Percentiles rank a stretch among this genome's conserved stretches.
Evolutionary conservation across 2,329 filamentous ascomycete genomes (phyloP).

Genomic region (Ceratocystis cacaofunesta): DNA sequence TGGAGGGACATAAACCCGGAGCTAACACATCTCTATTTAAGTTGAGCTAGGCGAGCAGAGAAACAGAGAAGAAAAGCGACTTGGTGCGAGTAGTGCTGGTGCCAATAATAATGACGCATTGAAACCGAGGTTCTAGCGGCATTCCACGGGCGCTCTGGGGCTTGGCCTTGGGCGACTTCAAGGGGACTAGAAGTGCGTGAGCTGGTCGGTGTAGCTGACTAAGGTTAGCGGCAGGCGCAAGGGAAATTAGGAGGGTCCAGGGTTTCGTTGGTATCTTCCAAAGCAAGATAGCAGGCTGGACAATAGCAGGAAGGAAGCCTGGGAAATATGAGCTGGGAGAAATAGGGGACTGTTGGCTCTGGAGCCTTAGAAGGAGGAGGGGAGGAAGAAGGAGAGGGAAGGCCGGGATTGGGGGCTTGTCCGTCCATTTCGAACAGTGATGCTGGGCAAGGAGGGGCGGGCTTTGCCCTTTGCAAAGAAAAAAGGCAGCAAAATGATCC

Average conservation of each 20-base stretch:
- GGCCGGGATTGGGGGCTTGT: no score
- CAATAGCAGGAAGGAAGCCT: no score
- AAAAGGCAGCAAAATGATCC: background rate
- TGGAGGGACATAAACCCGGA: background rate
- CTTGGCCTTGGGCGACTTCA: background rate
- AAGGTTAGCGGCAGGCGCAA: background rate
- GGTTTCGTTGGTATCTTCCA: background rate
- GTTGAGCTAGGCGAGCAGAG: background rate
- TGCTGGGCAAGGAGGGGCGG: no score
- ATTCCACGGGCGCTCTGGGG: background rate
- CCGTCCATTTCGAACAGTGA: no score
- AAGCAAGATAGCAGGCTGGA: background rate
- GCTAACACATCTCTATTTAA: background rate
- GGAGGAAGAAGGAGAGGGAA: no score
- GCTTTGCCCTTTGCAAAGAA: background rate
- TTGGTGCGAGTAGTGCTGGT: background rate
- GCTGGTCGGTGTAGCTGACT: background rate
- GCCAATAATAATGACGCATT: background rate
- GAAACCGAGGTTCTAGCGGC: constrained; percentile 1
- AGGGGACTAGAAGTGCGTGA: background rate
- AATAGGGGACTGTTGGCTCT: no score
- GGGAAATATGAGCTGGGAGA: no score
- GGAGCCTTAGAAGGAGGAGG: no score
- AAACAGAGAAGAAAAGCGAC: no score
- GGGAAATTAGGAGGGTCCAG: background rate